Percentiles rank a stretch among this genome's conserved stretches.
Conservation (phyloP, 1,284 basidiomycete genomes). For the Bondarzewia mesenterica region DNA sequence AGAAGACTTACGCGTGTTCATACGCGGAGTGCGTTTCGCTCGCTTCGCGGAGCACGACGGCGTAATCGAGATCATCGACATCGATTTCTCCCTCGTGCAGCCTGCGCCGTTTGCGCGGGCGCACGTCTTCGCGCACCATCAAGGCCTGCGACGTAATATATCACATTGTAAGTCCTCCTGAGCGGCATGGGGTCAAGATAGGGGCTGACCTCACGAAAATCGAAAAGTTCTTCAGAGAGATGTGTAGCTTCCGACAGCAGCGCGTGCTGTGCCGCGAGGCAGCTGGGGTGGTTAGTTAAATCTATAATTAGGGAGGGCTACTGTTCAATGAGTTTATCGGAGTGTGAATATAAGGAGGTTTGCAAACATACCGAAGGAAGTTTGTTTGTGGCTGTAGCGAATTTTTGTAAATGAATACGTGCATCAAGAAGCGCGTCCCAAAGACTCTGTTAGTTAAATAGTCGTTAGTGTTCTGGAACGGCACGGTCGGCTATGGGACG, state of each 20-base stretch:
- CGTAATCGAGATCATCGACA: slow-evolving; percentile 11
- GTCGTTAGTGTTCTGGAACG: too few relatives aligned
- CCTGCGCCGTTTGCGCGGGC: slow-evolving; percentile 13
- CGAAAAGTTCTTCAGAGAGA: slow-evolving; percentile 60
- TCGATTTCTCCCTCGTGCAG: slow-evolving; percentile 10
- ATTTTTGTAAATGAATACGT: slow-evolving; percentile 85
- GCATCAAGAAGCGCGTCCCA: slow-evolving; percentile 84
- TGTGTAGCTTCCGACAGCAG: slow-evolving; percentile 51
- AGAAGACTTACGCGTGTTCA: slow-evolving; percentile 44
- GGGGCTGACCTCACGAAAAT: slow-evolving; percentile 52
- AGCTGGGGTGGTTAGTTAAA: slow-evolving; percentile 15
- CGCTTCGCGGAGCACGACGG: slow-evolving; percentile 24
- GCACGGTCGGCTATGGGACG: neutral
- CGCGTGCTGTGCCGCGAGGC: slow-evolving; percentile 24
- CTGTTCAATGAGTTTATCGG: neutral
- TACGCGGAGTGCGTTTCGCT: slow-evolving; percentile 37
- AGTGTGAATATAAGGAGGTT: slow-evolving; percentile 1
- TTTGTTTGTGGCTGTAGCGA: slow-evolving; percentile 52
- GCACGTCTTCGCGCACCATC: slow-evolving; percentile 10
- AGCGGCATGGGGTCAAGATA: slow-evolving; percentile 7
- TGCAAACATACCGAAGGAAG: slow-evolving; percentile 41
- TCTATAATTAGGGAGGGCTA: slow-evolving; percentile 26
- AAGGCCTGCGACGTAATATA: slow-evolving; percentile 11
- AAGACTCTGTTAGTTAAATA: slow-evolving; percentile 40
- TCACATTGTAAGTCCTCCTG: neutral